Base-by-base conservation (phyloP, 1,284 basidiomycete genomes). In the Tylopilus orsonianus region DNA sequence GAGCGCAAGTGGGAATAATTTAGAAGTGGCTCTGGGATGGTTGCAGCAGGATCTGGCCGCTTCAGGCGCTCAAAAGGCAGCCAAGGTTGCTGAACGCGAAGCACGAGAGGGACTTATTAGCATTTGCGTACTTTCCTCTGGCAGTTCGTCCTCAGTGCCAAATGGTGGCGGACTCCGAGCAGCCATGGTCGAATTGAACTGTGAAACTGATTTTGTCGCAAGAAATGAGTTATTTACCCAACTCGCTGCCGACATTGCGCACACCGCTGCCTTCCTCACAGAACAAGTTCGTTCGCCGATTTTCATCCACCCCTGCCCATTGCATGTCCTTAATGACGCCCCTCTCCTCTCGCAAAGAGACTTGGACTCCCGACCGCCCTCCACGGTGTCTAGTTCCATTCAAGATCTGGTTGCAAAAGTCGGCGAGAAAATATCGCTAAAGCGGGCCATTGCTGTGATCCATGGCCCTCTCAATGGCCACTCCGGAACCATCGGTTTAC, bases 171-270 rank as follows among this genome's bases (percentile, higher is more conserved):
- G 80, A 22, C 75, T 90, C 35, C 80, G 90, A 22, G 93, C 89
- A 6, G 84, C 87, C 12, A 90, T 97, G 77, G 76, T 97, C 50
- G 95, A 98, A 69, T 77, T 97, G 53, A 94, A 93, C 62, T 97
- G 95, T 75, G 95, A 98, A 74, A 97, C 95, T 35, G 95, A 98
- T 71, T 97, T 97, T 67, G 95, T 97, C 12, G 92, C 86, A 14
- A 75, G 91, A 56, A 96, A 93, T 64, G 82, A 88, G 50, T 76
- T 95, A 8, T 98, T 98, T 62, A 75, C 80, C 7, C 77, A 78
- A 50, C 79, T 96, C 24, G 86, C 90, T 12, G 75, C 79, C 32
- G 86, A 93, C 56, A 85, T 97, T 56, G 88, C 93, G 3, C 86
- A 93, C 59, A 94, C 93, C 1, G 83, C 89, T 22, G 93, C 94